Evolutionary conservation across 257 asterid genomes (phyloP), one percentile per base, ranked within the genome.

Genomic region (Gentiana macrophylla): DNA sequence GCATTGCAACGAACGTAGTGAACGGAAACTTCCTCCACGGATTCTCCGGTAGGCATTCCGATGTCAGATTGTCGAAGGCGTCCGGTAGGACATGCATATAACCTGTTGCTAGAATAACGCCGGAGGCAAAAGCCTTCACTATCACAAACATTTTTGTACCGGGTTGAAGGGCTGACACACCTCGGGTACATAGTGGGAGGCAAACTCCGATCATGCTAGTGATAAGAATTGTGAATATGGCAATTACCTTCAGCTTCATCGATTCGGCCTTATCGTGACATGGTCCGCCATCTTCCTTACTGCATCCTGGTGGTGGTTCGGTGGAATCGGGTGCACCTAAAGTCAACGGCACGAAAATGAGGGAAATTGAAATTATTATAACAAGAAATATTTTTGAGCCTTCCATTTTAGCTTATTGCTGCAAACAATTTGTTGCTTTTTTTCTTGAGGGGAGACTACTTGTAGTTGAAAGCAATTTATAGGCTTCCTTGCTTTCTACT

Each of bases 61-160:
- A 84, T 0, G 68, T 60, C 37, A 84, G 38, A 82, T 74, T 79
- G 59, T 80, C 86, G 58, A 78, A 84, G 0, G 94, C 78, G 6
- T 80, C 86, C 0, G 94, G 94, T 4, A 80, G 24, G 0, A 84
- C 86, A 67, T 80, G 89, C 86, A 74, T 83, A 58, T 80, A 83
- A 0, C 87, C 92, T 0, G 87, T 83, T 15, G 75, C 92, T 0
- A 83, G 52, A 0, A 83, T 83, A 2, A 80, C 79, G 0, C 89
- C 89, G 0, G 86, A 57, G 1, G 89, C 89, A 34, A 84, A 79
- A 0, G 77, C 67, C 53, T 81, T 84, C 0, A 84, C 84, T 1
- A 84, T 46, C 6, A 72, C 73, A 35, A 84, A 80, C 4, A 74
- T 57, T 63, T 8, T 65, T 12, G 73, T 64, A 1, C 74, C 79